Base-by-base conservation (phyloP, 176 grass and related monocot genomes). In the Guadua angustifolia region DNA sequence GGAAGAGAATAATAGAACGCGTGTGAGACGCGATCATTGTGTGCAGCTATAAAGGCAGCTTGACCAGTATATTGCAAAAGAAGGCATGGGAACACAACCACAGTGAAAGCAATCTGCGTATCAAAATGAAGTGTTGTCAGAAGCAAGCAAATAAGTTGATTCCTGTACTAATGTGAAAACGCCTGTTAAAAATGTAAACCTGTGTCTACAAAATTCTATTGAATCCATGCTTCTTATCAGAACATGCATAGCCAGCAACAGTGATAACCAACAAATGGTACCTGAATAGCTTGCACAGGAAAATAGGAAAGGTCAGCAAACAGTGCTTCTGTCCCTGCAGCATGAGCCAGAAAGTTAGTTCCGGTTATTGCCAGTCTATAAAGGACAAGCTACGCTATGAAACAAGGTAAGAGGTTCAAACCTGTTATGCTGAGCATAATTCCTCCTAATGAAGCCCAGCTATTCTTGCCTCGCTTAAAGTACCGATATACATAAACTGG, bases 341-440 rank as follows among this genome's bases (percentile, higher is more conserved):
- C 66, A 68, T 75, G 53, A 83, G 18, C 6, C 33, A 40, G 63
- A 67, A 74, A 14, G 55, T 82, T 68, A 26, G 33, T 49, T 67
- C 40, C 43, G 58, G 16, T 83, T 44, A 52, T 73, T 66, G 8
- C 73, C 58, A 57, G 19, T 32, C 38, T 32, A 59, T 3, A 66
- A 38, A 82, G 15, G 3, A 47, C 1, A 58, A 90, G 39, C 6
- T 10, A 75, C 11, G 60, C n/a, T 13, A 53, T 56, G 33, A 82
- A 66, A 60, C 9, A 18, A 75, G 18, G 57, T 16, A 77, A 80
- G 50, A 32, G 15, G 6, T 43, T 77, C 25, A 8, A 29, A 92
- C 92, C 94, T 92, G 92, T 97, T 85, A 94, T 94, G 78, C 94
- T 92, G 36, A 97, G 94, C 83, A 97, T 86, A 75, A 97, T 94